Percentiles rank a stretch among this genome's conserved stretches.
These are phyloP conservation scores for Lasiosphaeris hirsuta DNA, from an alignment of 495 filamentous ascomycete genomes.

Conservation along the genomic window DNA sequence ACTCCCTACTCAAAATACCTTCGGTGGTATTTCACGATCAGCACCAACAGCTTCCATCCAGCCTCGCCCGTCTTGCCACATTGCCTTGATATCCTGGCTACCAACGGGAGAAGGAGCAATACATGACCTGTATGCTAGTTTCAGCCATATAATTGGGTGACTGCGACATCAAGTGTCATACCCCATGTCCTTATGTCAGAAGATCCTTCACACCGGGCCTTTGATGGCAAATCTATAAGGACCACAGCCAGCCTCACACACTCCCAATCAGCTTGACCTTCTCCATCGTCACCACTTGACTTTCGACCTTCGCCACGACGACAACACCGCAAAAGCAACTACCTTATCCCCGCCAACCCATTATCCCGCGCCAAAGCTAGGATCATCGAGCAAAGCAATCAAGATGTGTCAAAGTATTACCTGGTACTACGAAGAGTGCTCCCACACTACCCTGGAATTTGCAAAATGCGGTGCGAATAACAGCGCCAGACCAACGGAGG, in stretches of 20 bases:
- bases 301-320: not conserved
- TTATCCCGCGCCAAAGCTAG: not conserved
- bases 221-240: no score
- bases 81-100: not conserved
- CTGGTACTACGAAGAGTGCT: not conserved
- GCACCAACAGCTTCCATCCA: conserved; percentile 11
- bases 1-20: conserved; percentile 5
- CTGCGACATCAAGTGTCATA: not conserved
- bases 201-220: no score
- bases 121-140: not conserved
- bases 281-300: no score
- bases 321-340: not conserved
- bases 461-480: not conserved
- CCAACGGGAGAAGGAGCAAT: conserved; percentile 1
- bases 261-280: no score
- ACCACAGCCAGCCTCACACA: no score
- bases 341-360: not conserved
- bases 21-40: not conserved
- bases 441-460: not conserved
- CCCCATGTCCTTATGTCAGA: no score
- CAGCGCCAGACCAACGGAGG: not conserved
- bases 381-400: not conserved
- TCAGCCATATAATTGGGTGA: no score
- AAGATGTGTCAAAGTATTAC: not conserved
- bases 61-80: conserved; percentile 10